These are phyloP conservation scores for Malassezia globosa DNA, from an alignment of 1,284 basidiomycete species.

Conservation along the genomic window DNA sequence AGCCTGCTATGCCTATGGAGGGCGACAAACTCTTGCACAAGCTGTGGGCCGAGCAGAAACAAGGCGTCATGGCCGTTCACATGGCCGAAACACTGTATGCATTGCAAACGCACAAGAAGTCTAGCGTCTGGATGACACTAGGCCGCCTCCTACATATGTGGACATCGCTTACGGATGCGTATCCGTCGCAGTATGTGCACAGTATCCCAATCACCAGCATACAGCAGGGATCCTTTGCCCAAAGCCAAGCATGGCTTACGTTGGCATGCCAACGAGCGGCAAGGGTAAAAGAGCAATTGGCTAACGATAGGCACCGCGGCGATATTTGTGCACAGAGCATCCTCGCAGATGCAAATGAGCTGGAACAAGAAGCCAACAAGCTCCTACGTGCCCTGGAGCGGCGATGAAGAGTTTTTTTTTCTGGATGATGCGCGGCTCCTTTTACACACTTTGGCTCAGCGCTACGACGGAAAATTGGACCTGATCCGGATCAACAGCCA, in stretches of 20 bases:
- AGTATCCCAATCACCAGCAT: not conserved
- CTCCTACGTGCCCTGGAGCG: not conserved
- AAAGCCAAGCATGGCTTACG: conserved; percentile 7
- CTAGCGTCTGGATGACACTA: not conserved
- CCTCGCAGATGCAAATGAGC: not conserved
- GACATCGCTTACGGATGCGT: not conserved
- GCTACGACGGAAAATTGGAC: conserved; percentile 44
- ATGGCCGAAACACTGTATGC: conserved; percentile 37
- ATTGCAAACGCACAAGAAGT: conserved; percentile 9
- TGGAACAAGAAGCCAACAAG: conserved; percentile 1
- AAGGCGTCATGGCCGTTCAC: conserved; percentile 27
- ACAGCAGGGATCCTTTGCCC: not conserved
- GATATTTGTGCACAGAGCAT: not conserved
- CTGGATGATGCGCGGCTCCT: no score
- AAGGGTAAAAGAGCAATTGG: not conserved
- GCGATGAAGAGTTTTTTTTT: not conserved
- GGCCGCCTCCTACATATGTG: not conserved
- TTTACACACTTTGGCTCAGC: conserved; percentile 18
- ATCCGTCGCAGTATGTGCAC: not conserved
- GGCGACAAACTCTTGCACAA: conserved; percentile 19
- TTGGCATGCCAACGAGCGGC: conserved; percentile 1
- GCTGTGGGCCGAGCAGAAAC: conserved; percentile 26
- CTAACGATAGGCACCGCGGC: not conserved
- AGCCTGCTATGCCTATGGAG: not conserved
- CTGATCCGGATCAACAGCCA: conserved; percentile 32